Evolutionary conservation across 257 asterid species (phyloP).

Genomic region (Gentiana macrophylla): DNA sequence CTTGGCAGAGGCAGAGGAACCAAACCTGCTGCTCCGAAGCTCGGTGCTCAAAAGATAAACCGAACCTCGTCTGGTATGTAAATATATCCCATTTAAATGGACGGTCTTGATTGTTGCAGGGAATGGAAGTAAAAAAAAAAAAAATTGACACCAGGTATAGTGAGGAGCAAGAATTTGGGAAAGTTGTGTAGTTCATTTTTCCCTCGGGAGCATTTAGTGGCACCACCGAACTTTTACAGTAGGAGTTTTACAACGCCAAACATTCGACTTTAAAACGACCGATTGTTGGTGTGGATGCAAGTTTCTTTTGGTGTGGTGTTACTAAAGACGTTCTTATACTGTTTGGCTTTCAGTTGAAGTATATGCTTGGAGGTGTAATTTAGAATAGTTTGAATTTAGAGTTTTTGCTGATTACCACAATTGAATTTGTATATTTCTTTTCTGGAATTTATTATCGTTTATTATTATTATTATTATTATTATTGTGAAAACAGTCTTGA

Average conservation of each 20-base stretch:
- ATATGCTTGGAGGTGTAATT: conserved; percentile 14
- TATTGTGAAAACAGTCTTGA: too few relatives aligned
- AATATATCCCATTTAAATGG: conserved; percentile 16
- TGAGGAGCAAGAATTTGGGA: conserved; percentile 2
- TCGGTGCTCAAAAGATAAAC: conserved; percentile 86
- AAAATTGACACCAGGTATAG: not conserved
- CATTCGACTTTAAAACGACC: too few relatives aligned
- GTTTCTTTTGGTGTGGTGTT: too few relatives aligned
- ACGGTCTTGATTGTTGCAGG: not conserved
- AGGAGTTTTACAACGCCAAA: too few relatives aligned
- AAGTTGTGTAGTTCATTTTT: conserved; percentile 27
- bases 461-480: too few relatives aligned
- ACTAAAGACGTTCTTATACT: conserved; percentile 3
- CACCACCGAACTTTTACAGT: too few relatives aligned
- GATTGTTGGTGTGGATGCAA: too few relatives aligned
- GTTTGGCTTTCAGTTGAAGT: conserved; percentile 2
- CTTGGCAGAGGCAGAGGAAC: conserved; percentile 54
- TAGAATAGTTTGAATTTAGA: not conserved
- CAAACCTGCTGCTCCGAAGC: conserved; percentile 60
- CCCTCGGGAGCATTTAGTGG: not conserved
- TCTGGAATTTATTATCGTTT: conserved; percentile 5
- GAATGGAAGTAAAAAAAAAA: conserved; percentile 2
- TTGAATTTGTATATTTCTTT: conserved; percentile 17
- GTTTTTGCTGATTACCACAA: conserved; percentile 1
- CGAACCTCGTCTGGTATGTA: conserved; percentile 70